Evolutionary conservation across 23 red algal genomes (phyloP).

Genomic region (Gracilaria domingensis): DNA sequence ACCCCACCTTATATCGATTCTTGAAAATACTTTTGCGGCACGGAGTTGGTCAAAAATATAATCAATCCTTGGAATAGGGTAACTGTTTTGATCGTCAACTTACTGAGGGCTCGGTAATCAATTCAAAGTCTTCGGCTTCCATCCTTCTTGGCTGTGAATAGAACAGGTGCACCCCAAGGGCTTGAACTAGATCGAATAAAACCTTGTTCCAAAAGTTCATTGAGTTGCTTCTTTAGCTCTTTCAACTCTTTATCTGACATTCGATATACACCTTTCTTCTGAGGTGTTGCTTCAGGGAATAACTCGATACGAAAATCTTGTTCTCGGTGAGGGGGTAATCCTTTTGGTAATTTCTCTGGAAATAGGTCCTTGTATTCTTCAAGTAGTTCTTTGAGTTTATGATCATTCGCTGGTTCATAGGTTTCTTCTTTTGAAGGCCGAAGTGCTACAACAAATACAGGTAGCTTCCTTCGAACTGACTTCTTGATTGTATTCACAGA

Average conservation of each 20-base stretch:
- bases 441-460: no score
- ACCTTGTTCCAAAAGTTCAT: neutral
- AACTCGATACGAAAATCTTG: conserved; percentile 37
- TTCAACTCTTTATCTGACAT: conserved; percentile 42
- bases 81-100: conserved; percentile 18
- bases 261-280: conserved; percentile 16
- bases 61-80: conserved; percentile 18
- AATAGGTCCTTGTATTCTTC: conserved; percentile 25
- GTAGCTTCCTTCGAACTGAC: no score
- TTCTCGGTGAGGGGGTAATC: conserved; percentile 15
- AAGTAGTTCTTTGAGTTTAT: neutral
- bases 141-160: conserved; percentile 48
- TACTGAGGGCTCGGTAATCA: conserved; percentile 7
- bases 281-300: neutral
- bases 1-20: conserved; percentile 15
- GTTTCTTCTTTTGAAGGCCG: neutral
- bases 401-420: neutral
- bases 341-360: conserved; percentile 32
- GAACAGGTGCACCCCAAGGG: conserved; percentile 17
- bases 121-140: neutral
- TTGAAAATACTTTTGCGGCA: neutral
- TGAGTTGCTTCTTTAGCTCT: no score
- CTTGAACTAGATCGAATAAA: conserved; percentile 39
- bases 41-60: conserved; percentile 30
- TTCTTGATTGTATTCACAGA: no score